Evolutionary conservation across 2,329 filamentous ascomycete species (phyloP), one percentile per base, ranked within the genome.

Genomic region (Xylariaceae sp.): DNA sequence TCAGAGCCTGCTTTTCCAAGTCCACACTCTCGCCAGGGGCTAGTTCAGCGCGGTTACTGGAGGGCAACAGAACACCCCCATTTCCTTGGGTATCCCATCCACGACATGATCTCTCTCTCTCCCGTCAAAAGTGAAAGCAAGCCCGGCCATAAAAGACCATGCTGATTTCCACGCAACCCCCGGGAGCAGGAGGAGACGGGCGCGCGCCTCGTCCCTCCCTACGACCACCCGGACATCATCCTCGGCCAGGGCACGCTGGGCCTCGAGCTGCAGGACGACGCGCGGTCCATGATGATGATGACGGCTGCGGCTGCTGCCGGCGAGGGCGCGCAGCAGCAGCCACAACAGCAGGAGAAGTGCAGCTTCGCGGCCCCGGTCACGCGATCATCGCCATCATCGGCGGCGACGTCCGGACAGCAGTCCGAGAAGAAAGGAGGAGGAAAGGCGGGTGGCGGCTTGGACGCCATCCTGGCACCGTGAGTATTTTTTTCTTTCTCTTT

Each of bases 201-300:
- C 25, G 88, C 87, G 0, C 76, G 80, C 1, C 66, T 95, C 8
- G 73, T 98, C 4, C 89, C 89, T 34, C 89, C 92, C 0, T 95
- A 95, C 56, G 86, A 96, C 57, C 85, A 96, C 60, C 83, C 84
- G 3, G 77, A 95, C 57, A 88, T 95, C 45, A 83, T 96, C 36
- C 74, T 94, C 1, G 90, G 92, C 0, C 89, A 95, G 64, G 92
- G 90, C n/a, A 96, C 90, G 1, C 68, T 85, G 41, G 89, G 79
- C 0, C 58, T 95, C 5, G 92, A 98, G 59, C 59, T 95, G 21
- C 80, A 88, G 54, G 65, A 72, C 39, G 89, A 96, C 54, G 83
- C 80, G 2, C 58, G 54, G 4, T 66, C 69, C 27, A 49, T 80
- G 41, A 64, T 80, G 34, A 16, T 14, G 13, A 17, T 22, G 27